These are phyloP conservation scores for Dendrobium officinale DNA, from an alignment of 106 monocot species.

Conservation along the genomic window DNA sequence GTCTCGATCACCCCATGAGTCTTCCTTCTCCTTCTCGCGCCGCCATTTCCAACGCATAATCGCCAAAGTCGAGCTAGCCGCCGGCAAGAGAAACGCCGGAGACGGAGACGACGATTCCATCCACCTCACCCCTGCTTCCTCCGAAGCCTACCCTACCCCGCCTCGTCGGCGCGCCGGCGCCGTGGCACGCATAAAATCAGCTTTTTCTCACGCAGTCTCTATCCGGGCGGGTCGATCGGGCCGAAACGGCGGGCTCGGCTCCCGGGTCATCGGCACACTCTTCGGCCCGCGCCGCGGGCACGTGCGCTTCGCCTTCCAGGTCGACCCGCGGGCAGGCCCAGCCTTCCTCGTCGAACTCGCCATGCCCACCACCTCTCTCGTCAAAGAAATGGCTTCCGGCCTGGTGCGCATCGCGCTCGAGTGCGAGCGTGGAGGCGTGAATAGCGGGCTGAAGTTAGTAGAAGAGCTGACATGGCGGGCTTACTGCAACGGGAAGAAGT, in stretches of 20 bases:
- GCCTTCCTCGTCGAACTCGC: constrained; percentile 40
- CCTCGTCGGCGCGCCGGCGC: not conserved
- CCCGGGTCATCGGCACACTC: constrained; percentile 9
- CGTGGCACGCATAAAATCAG: not conserved
- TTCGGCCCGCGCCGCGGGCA: constrained; percentile 12
- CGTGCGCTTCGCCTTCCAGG: constrained; percentile 16
- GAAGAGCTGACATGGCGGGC: constrained; percentile 25
- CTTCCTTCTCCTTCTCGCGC: constrained; percentile 55
- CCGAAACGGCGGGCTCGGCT: not conserved
- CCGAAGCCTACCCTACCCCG: not conserved
- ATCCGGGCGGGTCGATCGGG: not conserved
- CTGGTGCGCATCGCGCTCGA: constrained; percentile 48
- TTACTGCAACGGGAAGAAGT: constrained; percentile 43
- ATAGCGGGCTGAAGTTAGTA: not conserved
- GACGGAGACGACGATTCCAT: not conserved
- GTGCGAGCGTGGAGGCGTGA: not conserved
- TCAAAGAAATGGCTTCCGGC: constrained; percentile 54
- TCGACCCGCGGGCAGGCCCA: constrained; percentile 2
- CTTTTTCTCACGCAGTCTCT: not conserved
- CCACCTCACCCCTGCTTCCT: not conserved
- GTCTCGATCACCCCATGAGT: constrained; percentile 35
- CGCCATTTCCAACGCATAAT: constrained; percentile 34
- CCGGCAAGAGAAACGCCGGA: not conserved
- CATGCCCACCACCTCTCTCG: constrained; percentile 29
- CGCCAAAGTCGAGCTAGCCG: not conserved